Conservation (phyloP, 2,329 filamentous ascomycete genomes). For the Teratosphaeriaceae sp. region DNA sequence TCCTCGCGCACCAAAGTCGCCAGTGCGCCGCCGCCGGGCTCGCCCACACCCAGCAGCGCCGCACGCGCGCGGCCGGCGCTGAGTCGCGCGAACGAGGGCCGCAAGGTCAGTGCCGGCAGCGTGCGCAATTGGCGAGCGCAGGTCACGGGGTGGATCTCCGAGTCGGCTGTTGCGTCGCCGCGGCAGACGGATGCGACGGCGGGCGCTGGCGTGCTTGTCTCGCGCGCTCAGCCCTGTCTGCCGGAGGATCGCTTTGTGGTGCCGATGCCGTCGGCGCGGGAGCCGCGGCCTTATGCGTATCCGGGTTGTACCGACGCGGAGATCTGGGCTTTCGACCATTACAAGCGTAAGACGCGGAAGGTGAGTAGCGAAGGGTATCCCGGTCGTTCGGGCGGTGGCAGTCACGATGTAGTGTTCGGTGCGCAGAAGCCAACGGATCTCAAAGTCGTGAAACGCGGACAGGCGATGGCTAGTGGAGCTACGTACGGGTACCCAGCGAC, state of each 20-base stretch:
- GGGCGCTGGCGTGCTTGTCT: constrained; percentile 5
- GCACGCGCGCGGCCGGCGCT: constrained; percentile 11
- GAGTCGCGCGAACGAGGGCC: constrained; percentile 20
- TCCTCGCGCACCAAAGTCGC: too few species aligned
- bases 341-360: constrained; percentile 21
- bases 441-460: neutral
- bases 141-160: constrained; percentile 16
- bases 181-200: constrained; percentile 7
- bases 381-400: constrained; percentile 5
- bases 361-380: constrained; percentile 22
- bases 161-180: constrained; percentile 12
- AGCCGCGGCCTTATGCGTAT: constrained; percentile 28
- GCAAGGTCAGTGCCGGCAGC: constrained; percentile 18
- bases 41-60: constrained; percentile 16
- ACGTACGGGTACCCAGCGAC: neutral
- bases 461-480: neutral
- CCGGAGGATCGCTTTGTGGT: constrained; percentile 26
- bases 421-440: constrained; percentile 1
- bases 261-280: constrained; percentile 29
- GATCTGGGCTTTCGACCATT: constrained; percentile 26
- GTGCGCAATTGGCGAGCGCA: constrained; percentile 10
- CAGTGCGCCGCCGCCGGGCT: too few species aligned
- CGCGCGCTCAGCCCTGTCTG: neutral
- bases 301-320: constrained; percentile 24
- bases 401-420: constrained; percentile 1